Base-by-base conservation (phyloP, 768 basidiomycete genomes). In the Phylloporus scabripes region DNA sequence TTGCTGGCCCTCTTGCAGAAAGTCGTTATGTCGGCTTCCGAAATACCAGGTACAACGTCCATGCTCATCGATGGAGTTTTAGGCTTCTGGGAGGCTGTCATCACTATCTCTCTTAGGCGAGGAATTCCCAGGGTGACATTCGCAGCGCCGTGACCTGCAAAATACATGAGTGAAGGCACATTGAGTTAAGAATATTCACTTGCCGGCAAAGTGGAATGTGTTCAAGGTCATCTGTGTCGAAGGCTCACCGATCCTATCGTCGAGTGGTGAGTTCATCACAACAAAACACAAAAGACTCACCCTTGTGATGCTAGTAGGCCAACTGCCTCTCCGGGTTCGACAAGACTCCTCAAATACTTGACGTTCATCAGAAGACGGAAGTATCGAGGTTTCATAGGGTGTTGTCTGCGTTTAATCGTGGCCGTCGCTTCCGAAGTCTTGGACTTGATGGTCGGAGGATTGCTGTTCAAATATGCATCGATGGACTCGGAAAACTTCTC, bases 201-300 rank as follows among this genome's bases (percentile, higher is more conserved):
- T 67, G 83, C 92, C 95, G 58, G 96, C 96, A 61, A 99, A 94
- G 74, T 99, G 96, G 81, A 99, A 99, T 11, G 96, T 99, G 66
- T 99, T 99, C 54, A 99, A 72, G 8, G 96, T 99, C 96, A 99
- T 99, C 66, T 99, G 96, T 0, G 96, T 99, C 14, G 96, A 99
- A 5, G 96, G 96, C 67, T 99, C 96, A 45, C 96, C 96, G 37
- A 99, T 82, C 71, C 96, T 98, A 51, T 7, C 46, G 42, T 29
- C 8, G 7, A 46, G 45, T 41, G 47, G 39, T 46, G 49, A 50
- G 32, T 14, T 29, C 29, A 9, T 42, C n/a, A 24, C 15, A 45
- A 46, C 9, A 39, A 38, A 5, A 18, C 23, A 21, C 6, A 18
- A 26, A 38, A 28, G 23, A 72, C 80, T 55, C 67, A 94, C 95